Evolutionary conservation across 1,284 basidiomycete species (phyloP).

Genomic region (Irpex lacteus): DNA sequence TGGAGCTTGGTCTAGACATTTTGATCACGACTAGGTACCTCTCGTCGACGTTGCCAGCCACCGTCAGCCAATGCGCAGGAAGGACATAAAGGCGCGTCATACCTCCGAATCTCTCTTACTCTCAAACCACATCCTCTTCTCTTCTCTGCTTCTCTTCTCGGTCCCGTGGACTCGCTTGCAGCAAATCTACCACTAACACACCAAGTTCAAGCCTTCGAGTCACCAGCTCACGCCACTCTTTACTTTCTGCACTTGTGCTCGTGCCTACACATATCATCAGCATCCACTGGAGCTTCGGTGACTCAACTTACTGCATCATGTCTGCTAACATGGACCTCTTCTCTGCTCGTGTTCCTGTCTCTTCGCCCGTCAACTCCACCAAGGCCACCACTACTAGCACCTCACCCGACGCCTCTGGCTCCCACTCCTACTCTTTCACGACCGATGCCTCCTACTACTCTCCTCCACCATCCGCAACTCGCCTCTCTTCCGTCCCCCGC

Average conservation of each 20-base stretch:
- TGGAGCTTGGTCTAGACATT: neutral
- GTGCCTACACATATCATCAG: neutral
- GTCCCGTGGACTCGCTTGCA: neutral
- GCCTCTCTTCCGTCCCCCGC: slow-evolving; percentile 4
- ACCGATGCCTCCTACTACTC: slow-evolving; percentile 9
- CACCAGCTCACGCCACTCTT: neutral
- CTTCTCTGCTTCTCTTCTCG: neutral
- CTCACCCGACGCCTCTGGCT: neutral
- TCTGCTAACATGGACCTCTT: neutral
- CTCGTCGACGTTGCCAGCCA: neutral
- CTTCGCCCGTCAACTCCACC: neutral
- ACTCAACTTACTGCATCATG: neutral
- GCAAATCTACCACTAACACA: neutral
- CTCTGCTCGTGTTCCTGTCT: neutral
- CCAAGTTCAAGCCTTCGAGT: neutral
- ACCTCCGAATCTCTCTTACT: neutral
- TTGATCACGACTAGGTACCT: neutral
- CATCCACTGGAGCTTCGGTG: neutral
- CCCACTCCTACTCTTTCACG: neutral
- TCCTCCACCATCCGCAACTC: slow-evolving; percentile 13
- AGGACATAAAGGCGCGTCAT: neutral
- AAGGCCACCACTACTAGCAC: neutral
- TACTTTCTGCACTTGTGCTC: neutral
- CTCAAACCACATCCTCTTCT: neutral
- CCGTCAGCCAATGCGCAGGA: neutral